phyloP scores from a whole-genome alignment of 306 rosid genomes.

The Inga laurina region DNA sequence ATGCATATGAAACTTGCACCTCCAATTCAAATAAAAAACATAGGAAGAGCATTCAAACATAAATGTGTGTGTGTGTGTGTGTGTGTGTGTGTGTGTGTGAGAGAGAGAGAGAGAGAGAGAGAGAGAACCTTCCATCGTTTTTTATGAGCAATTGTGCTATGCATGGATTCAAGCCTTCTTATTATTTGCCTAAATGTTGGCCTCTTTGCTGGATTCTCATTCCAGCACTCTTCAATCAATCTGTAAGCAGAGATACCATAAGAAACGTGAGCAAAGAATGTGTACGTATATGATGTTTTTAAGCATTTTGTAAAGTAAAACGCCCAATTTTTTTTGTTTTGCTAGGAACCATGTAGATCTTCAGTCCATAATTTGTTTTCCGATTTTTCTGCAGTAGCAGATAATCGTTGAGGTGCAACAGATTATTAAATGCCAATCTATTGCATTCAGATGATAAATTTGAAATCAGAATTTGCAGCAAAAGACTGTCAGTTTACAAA shows the following conservation, averaged over 20 bases:
- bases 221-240: constrained; percentile 90
- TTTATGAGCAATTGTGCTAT: constrained; percentile 59
- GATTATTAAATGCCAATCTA: not conserved
- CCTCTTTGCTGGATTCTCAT: constrained; percentile 80
- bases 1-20: not conserved
- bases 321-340: not conserved
- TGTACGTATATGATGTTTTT: not conserved
- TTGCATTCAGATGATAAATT: constrained; percentile 1
- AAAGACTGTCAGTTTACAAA: not conserved
- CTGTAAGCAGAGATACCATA: constrained; percentile 48
- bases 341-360: not conserved
- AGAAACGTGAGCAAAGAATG: not conserved
- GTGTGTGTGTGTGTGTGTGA: not conserved
- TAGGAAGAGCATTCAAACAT: not conserved
- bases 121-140: constrained; percentile 82
- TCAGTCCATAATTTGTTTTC: not conserved
- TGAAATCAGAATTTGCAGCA: not conserved
- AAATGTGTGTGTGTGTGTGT: not conserved
- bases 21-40: not conserved
- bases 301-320: constrained; percentile 19
- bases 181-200: constrained; percentile 90
- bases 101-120: constrained; percentile 3
- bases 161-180: constrained; percentile 64
- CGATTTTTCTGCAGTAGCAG: not conserved
- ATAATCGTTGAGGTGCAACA: not conserved